Conservation (phyloP, 768 basidiomycete species). For the Phaeotremella skinneri region DNA sequence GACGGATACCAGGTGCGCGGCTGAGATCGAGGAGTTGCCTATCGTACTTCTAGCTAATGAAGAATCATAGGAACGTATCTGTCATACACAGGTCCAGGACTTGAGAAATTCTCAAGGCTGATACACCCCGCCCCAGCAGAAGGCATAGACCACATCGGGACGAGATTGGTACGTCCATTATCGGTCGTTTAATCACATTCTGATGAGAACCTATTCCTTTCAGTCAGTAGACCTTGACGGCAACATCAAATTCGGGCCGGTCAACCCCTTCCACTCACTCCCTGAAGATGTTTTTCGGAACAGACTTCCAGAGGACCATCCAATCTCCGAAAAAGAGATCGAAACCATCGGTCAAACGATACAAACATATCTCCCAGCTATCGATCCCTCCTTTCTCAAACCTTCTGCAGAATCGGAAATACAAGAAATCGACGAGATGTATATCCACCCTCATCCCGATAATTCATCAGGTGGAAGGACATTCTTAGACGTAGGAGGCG, state of each 20-base stretch:
- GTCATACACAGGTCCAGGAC: constrained; percentile 76
- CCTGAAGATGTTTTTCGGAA: constrained; percentile 40
- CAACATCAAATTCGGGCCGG: constrained; percentile 83
- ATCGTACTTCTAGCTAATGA: neutral
- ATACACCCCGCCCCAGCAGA: constrained; percentile 82
- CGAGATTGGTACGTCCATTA: constrained; percentile 61
- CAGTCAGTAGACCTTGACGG: constrained; percentile 69
- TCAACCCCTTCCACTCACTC: constrained; percentile 71
- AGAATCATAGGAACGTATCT: constrained; percentile 62
- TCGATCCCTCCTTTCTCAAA: constrained; percentile 35
- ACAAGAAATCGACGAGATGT: neutral
- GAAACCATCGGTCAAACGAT: constrained; percentile 70
- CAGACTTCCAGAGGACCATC: constrained; percentile 25
- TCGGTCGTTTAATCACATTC: neutral
- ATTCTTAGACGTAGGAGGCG: neutral
- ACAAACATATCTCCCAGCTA: constrained; percentile 39
- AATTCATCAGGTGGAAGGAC: neutral
- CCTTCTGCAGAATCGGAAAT: constrained; percentile 9
- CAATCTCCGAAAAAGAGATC: constrained; percentile 13
- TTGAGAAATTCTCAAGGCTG: constrained; percentile 65
- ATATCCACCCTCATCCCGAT: neutral
- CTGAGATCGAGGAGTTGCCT: too few relatives aligned
- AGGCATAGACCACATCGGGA: constrained; percentile 79
- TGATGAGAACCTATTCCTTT: too few relatives aligned
- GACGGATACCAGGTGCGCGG: neutral